Conservation (phyloP, 2,329 filamentous ascomycete genomes). For the Xylogone sp. region DNA sequence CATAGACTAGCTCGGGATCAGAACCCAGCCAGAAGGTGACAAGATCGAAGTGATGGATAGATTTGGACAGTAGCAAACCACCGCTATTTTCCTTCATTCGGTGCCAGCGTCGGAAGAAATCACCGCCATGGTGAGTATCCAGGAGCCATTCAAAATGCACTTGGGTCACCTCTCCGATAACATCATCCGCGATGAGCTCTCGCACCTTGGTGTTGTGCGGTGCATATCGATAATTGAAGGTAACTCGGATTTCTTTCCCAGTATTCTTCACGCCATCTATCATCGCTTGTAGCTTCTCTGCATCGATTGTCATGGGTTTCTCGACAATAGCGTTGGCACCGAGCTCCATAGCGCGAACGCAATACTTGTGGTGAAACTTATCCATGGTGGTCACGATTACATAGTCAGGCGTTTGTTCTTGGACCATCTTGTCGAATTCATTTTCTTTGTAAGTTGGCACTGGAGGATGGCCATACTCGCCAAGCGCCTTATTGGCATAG, state of each 20-base stretch:
- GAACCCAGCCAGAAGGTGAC: slow-evolving; percentile 60
- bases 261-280: slow-evolving; percentile 50
- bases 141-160: slow-evolving; percentile 64
- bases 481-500: slow-evolving; percentile 48
- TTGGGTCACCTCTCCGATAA: slow-evolving; percentile 52
- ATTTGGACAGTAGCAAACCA: slow-evolving; percentile 58
- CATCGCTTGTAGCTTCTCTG: slow-evolving; percentile 48
- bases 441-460: slow-evolving; percentile 51
- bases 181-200: slow-evolving; percentile 48
- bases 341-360: slow-evolving; percentile 53
- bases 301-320: slow-evolving; percentile 63
- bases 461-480: slow-evolving; percentile 38
- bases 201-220: slow-evolving; percentile 61
- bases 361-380: slow-evolving; percentile 57
- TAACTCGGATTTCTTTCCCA: slow-evolving; percentile 47
- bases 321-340: slow-evolving; percentile 60
- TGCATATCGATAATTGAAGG: slow-evolving; percentile 63
- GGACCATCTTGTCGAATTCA: slow-evolving; percentile 56
- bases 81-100: slow-evolving; percentile 57
- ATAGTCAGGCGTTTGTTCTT: slow-evolving; percentile 53
- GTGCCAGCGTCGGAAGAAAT: slow-evolving; percentile 63
- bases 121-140: slow-evolving; percentile 57
- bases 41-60: slow-evolving; percentile 61
- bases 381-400: slow-evolving; percentile 62
- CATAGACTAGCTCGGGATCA: slow-evolving; percentile 51